Evolutionary conservation across 2,329 filamentous ascomycete species (phyloP).

Genomic region (Didymella sp.): DNA sequence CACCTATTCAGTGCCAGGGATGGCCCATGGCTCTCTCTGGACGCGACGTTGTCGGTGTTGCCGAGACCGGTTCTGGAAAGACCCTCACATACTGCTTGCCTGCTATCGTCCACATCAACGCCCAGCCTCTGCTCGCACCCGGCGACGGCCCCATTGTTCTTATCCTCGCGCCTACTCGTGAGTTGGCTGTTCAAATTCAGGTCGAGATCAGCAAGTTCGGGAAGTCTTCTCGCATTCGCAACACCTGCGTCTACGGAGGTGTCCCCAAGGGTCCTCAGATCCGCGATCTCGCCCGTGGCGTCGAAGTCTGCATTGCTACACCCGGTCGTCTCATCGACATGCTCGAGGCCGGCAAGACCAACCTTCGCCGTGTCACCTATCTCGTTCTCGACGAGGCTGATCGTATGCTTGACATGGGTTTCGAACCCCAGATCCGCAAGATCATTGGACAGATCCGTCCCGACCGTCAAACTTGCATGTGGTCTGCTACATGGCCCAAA

Average conservation of each 20-base stretch:
- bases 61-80: conserved; percentile 99
- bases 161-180: conserved; percentile 93
- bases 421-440: conserved; percentile 99
- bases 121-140: conserved; percentile 91
- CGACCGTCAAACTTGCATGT: conserved; percentile 99
- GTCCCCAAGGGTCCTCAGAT: conserved; percentile 98
- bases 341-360: conserved; percentile 97
- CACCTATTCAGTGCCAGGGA: conserved; percentile 95
- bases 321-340: conserved; percentile 98
- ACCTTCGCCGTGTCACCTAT: conserved; percentile 96
- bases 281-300: conserved; percentile 89
- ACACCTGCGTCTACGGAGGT: conserved; percentile 99
- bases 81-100: conserved; percentile 98
- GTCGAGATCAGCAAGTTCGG: conserved; percentile 98
- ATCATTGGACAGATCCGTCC: conserved; percentile 97
- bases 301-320: conserved; percentile 98
- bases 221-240: conserved; percentile 95
- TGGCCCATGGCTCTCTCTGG: conserved; percentile 99
- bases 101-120: conserved; percentile 99
- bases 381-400: conserved; percentile 98
- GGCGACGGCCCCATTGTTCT: conserved; percentile 97
- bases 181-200: conserved; percentile 98
- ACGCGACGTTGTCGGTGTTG: conserved; percentile 98
- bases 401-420: conserved; percentile 99
- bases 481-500: conserved; percentile 99